A percentile compares a stretch with the other conserved stretches of the same genome.
Evolutionary conservation across 495 filamentous ascomycete species (phyloP).

Genomic region (Amorphotheca resinae): DNA sequence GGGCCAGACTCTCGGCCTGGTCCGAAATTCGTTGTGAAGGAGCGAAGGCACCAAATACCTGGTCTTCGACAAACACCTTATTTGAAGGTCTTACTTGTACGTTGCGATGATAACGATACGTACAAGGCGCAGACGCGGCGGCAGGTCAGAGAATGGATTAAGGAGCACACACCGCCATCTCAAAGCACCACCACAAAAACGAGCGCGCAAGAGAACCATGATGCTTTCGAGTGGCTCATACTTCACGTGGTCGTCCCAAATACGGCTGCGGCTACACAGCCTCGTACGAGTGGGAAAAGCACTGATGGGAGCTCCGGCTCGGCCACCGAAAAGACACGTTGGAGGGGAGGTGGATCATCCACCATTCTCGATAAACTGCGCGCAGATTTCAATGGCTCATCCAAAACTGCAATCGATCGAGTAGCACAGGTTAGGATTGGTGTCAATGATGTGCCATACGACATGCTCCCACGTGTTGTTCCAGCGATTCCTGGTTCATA

Average conservation of each 20-base stretch:
- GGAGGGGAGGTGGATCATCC: conserved; percentile 57
- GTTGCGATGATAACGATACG: conserved; percentile 87
- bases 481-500: conserved; percentile 45
- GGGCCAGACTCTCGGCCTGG: conserved; percentile 12
- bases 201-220: conserved; percentile 59
- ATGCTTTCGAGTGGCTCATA: conserved; percentile 95
- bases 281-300: conserved; percentile 34
- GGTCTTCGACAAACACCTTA: conserved; percentile 90
- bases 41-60: conserved; percentile 87
- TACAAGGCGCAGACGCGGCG: conserved; percentile 74
- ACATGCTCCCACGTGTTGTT: conserved; percentile 40
- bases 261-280: conserved; percentile 60
- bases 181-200: conserved; percentile 34
- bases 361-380: conserved; percentile 84
- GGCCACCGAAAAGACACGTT: conserved; percentile 45
- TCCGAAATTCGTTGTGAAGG: conserved; percentile 27
- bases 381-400: conserved; percentile 79
- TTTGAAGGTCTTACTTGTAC: conserved; percentile 75
- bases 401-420: conserved; percentile 65
- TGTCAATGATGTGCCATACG: conserved; percentile 47
- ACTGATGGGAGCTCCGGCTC: conserved; percentile 27
- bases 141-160: conserved; percentile 82
- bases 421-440: conserved; percentile 75
- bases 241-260: conserved; percentile 79
- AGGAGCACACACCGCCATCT: conserved; percentile 47